A percentile compares a stretch with the other conserved stretches of the same genome.
phyloP scores from a whole-genome alignment of 139 green algal species.

The Astrephomene gubernaculifera region DNA sequence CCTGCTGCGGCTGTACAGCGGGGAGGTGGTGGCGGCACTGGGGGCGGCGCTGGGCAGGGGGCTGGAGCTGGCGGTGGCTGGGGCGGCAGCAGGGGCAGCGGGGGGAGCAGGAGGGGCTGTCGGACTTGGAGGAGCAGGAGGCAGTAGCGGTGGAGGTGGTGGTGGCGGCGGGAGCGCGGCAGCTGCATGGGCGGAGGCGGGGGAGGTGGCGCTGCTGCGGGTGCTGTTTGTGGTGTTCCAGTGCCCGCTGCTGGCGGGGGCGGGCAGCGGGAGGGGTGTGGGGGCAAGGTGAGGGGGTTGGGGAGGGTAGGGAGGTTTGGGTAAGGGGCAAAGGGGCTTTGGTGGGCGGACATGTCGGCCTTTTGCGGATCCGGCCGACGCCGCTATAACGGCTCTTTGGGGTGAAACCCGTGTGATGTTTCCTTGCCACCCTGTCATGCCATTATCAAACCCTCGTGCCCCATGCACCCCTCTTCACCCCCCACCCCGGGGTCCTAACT shows the following conservation, averaged over 20 bases:
- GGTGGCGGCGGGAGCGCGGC: background rate
- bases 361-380: too few relatives aligned
- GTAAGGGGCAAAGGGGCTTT: too few relatives aligned
- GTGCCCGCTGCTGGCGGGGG: constrained; percentile 56
- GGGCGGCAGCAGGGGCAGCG: too few relatives aligned
- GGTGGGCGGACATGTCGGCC: too few relatives aligned
- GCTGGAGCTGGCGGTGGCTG: too few relatives aligned
- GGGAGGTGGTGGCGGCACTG: constrained; percentile 62
- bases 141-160: background rate
- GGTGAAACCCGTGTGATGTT: too few relatives aligned
- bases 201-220: background rate
- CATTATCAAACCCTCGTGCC: too few relatives aligned
- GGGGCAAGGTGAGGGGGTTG: constrained; percentile 42
- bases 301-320: too few relatives aligned
- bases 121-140: background rate
- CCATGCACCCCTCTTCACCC: background rate
- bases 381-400: too few relatives aligned
- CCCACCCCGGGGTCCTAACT: background rate
- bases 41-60: too few relatives aligned
- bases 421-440: too few relatives aligned
- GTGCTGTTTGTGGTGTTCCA: constrained; percentile 63
- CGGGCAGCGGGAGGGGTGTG: background rate
- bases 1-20: constrained; percentile 65
- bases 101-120: background rate
- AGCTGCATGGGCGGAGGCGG: background rate